Conservation (phyloP, 1,139 yeast species). For the Diutina catenulata region DNA sequence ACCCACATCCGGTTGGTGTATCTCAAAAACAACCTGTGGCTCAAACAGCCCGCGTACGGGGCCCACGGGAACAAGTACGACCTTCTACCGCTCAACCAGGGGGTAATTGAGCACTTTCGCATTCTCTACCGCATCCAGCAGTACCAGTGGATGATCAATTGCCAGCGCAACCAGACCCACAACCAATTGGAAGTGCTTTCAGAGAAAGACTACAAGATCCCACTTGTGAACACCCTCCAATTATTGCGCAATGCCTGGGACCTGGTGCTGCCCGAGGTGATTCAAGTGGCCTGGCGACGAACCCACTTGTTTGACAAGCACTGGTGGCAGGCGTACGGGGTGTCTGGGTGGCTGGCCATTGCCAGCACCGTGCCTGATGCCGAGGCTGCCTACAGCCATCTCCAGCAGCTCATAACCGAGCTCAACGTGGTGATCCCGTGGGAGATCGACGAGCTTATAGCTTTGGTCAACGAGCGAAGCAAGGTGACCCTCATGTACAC, state of each 20-base stretch:
- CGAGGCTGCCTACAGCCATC: slow-evolving; percentile 16
- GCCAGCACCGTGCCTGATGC: neutral
- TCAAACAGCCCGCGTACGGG: slow-evolving; percentile 26
- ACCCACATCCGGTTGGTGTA: slow-evolving; percentile 37
- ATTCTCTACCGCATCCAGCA: slow-evolving; percentile 49
- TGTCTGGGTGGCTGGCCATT: neutral
- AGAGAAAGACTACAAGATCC: slow-evolving; percentile 31
- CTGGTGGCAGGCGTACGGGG: slow-evolving; percentile 15
- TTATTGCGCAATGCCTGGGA: slow-evolving; percentile 50
- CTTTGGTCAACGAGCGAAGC: slow-evolving; percentile 46
- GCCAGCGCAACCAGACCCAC: slow-evolving; percentile 17
- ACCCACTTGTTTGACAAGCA: slow-evolving; percentile 14
- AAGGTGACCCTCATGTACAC: slow-evolving; percentile 41
- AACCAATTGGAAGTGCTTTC: slow-evolving; percentile 13
- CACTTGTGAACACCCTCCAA: slow-evolving; percentile 44
- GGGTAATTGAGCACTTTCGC: slow-evolving; percentile 52
- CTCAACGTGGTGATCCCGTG: slow-evolving; percentile 42
- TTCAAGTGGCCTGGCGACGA: slow-evolving; percentile 42
- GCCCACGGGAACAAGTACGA: slow-evolving; percentile 29
- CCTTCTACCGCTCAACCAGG: slow-evolving; percentile 55
- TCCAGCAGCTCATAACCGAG: slow-evolving; percentile 30
- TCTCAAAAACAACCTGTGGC: slow-evolving; percentile 28
- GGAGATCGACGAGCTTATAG: slow-evolving; percentile 45
- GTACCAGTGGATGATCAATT: slow-evolving; percentile 37
- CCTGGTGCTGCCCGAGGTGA: slow-evolving; percentile 30